Conservation (phyloP, 1,284 basidiomycete genomes). For the Malassezia slooffiae region DNA sequence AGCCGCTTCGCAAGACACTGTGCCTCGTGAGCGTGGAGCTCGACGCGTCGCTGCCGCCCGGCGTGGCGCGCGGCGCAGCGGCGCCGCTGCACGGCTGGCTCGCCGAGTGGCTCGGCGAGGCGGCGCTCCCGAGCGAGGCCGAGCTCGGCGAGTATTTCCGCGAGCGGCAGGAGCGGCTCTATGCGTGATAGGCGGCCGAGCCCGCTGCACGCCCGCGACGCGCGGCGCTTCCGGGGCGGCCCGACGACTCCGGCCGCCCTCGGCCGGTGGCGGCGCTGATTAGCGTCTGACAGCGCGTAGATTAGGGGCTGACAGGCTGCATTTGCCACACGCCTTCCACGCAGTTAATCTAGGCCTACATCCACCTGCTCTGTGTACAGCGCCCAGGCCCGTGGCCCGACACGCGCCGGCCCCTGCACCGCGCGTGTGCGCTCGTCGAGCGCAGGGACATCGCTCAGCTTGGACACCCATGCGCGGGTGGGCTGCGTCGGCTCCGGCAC, state of each 20-base stretch:
- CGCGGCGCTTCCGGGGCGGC: too few relatives aligned
- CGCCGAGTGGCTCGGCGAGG: slow-evolving; percentile 13
- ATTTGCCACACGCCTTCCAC: too few relatives aligned
- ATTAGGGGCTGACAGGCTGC: too few relatives aligned
- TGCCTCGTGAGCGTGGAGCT: slow-evolving; percentile 10
- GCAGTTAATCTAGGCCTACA: too few relatives aligned
- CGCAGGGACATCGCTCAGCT: slow-evolving; percentile 9
- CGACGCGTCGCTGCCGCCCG: slow-evolving; percentile 13
- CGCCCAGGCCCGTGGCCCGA: not conserved
- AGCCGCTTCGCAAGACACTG: slow-evolving; percentile 8
- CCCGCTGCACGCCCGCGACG: too few relatives aligned
- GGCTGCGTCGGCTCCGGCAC: slow-evolving; percentile 31
- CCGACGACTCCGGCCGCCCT: too few relatives aligned
- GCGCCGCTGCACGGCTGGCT: slow-evolving; percentile 9
- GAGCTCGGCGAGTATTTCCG: slow-evolving; percentile 11
- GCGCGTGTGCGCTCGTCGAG: not conserved
- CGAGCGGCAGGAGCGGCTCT: not conserved
- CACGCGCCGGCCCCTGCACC: not conserved
- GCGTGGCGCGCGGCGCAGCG: slow-evolving; percentile 1
- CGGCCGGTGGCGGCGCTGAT: too few relatives aligned
- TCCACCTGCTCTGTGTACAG: slow-evolving; percentile 4
- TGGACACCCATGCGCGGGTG: slow-evolving; percentile 17
- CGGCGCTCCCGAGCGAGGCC: slow-evolving; percentile 7
- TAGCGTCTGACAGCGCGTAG: too few relatives aligned
- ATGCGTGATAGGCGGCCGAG: too few relatives aligned